phyloP scores from a whole-genome alignment of 306 rosid species.

The Corylus americana region DNA sequence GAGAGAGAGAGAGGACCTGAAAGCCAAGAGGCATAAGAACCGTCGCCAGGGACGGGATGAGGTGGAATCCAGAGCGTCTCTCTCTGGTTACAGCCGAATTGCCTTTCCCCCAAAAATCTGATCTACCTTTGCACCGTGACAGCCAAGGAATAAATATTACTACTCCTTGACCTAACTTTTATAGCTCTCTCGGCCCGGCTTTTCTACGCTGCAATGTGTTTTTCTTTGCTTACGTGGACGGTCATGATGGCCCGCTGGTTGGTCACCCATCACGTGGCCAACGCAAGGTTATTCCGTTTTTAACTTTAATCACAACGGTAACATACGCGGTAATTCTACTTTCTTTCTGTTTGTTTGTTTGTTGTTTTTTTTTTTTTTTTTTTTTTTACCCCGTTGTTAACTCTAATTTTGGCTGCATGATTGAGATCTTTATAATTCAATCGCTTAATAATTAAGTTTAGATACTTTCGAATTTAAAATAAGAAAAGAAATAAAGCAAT shows the following conservation, averaged over 20 bases:
- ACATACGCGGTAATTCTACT: too few relatives aligned
- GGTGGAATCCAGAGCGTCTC: constrained; percentile 87
- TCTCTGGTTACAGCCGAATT: constrained; percentile 12
- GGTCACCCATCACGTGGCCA: neutral
- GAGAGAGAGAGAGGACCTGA: constrained; percentile 47
- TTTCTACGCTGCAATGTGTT: neutral
- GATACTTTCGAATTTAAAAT: too few relatives aligned
- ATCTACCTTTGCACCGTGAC: constrained; percentile 2
- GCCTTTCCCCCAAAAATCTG: constrained; percentile 23
- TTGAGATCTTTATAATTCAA: too few relatives aligned
- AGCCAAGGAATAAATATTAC: constrained; percentile 16
- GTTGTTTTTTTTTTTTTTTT: too few relatives aligned
- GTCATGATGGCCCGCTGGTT: neutral
- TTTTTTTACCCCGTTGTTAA: too few relatives aligned
- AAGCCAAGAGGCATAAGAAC: constrained; percentile 77
- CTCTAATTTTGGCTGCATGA: too few relatives aligned
- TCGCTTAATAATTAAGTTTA: too few relatives aligned
- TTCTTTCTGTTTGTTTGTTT: too few relatives aligned
- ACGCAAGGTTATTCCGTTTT: too few relatives aligned
- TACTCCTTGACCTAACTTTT: constrained; percentile 31
- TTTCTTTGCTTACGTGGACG: neutral
- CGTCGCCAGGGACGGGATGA: constrained; percentile 93
- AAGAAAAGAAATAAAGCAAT: too few relatives aligned
- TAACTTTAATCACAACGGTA: too few relatives aligned
- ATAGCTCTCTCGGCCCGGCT: neutral